These are phyloP conservation scores for Phytophthora pluvialis DNA, from an alignment of 352 stramenopile species.

Conservation along the genomic window DNA sequence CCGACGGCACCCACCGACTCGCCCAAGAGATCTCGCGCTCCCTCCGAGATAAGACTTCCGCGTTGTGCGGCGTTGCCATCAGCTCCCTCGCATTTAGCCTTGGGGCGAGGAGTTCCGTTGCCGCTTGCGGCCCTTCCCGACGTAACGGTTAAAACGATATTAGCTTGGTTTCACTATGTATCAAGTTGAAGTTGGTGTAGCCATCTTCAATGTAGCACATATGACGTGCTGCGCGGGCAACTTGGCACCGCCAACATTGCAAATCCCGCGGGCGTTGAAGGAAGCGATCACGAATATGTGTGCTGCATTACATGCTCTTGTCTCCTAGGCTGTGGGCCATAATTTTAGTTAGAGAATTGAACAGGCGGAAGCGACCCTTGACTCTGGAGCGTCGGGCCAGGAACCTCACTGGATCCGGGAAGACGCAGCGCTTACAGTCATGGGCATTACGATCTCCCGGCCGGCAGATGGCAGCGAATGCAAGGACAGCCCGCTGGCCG, in stretches of 20 bases:
- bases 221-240: not conserved
- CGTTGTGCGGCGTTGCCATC: not conserved
- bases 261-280: not conserved
- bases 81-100: slow-evolving; percentile 11
- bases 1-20: slow-evolving; percentile 15
- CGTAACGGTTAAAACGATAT: slow-evolving; percentile 16
- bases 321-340: not conserved
- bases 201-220: slow-evolving; percentile 7
- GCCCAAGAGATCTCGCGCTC: slow-evolving; percentile 5
- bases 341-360: slow-evolving; percentile 4
- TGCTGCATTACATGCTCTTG: not conserved
- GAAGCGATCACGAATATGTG: slow-evolving; percentile 3
- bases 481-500: slow-evolving; percentile 50
- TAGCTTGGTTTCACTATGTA: not conserved
- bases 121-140: not conserved
- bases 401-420: not conserved
- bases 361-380: slow-evolving; percentile 13
- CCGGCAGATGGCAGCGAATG: slow-evolving; percentile 16
- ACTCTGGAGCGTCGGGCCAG: slow-evolving; percentile 1
- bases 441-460: slow-evolving; percentile 39
- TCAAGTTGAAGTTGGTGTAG: slow-evolving; percentile 29
- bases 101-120: slow-evolving; percentile 5
- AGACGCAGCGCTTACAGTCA: slow-evolving; percentile 1
- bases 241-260: not conserved
- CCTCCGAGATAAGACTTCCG: slow-evolving; percentile 9